Percentiles rank a stretch among this genome's conserved stretches.
Conservation (phyloP, 139 green algal species). For the Haematococcus lacustris region DNA sequence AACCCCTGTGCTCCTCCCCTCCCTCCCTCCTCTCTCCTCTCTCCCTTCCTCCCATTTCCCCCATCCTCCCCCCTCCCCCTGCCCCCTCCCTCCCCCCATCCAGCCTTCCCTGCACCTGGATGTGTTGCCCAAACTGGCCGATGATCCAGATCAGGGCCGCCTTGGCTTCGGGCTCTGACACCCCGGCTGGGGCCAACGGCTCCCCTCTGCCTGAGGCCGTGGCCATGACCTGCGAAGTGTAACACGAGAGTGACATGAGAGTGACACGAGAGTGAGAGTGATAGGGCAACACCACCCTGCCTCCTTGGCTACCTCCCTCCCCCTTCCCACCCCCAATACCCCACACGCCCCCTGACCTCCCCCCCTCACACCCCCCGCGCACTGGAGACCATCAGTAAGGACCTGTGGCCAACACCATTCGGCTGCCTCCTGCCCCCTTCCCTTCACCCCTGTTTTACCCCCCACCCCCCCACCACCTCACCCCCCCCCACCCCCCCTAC, state of each 20-base stretch:
- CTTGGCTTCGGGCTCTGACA: constrained; percentile 61
- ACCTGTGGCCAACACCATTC: background rate
- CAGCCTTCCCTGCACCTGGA: constrained; percentile 41
- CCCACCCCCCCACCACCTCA: no score
- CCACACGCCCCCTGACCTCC: no score
- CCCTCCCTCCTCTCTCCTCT: background rate
- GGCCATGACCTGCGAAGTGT: background rate
- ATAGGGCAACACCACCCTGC: no score
- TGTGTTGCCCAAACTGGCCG: constrained; percentile 72
- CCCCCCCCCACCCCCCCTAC: background rate
- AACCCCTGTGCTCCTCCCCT: background rate
- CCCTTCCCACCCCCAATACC: no score
- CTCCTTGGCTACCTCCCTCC: no score
- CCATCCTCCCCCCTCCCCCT: background rate
- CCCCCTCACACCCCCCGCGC: no score
- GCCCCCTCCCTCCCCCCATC: background rate
- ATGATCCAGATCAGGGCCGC: constrained; percentile 88
- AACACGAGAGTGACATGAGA: no score
- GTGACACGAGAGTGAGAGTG: background rate
- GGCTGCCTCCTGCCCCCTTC: background rate
- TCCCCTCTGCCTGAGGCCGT: background rate
- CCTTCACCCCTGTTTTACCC: background rate
- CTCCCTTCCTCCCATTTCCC: background rate
- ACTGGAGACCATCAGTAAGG: background rate
- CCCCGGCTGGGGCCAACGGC: constrained; percentile 19